Conservation (phyloP, 768 basidiomycete species). For the Suillus subalutaceus region DNA sequence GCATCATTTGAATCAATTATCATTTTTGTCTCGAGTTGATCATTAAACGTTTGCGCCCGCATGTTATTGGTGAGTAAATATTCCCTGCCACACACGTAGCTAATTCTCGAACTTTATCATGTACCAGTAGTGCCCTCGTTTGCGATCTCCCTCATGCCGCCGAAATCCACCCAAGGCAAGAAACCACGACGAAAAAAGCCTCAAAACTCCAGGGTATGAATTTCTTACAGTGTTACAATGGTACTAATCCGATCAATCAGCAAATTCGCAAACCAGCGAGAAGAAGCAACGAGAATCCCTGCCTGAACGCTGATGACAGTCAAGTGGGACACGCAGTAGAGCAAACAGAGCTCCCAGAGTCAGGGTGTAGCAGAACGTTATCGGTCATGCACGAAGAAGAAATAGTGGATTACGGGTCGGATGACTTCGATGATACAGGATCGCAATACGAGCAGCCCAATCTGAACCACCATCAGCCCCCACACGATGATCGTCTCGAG, state of each 20-base stretch:
- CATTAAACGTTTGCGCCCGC: too few relatives aligned
- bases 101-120: too few relatives aligned
- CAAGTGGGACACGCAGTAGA: not conserved
- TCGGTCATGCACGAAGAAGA: not conserved
- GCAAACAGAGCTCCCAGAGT: not conserved
- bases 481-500: not conserved
- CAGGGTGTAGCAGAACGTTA: not conserved
- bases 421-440: not conserved
- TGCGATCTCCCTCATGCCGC: not conserved
- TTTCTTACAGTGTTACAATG: not conserved
- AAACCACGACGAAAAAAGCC: not conserved
- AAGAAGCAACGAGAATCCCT: not conserved
- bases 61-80: too few relatives aligned
- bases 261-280: not conserved
- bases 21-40: too few relatives aligned
- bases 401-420: not conserved
- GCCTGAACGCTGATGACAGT: not conserved
- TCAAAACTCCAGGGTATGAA: not conserved
- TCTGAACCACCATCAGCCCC: not conserved
- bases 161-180: not conserved
- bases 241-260: not conserved
- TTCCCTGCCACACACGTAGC: too few relatives aligned
- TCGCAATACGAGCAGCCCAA: not conserved
- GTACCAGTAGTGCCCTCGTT: too few relatives aligned
- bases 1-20: too few relatives aligned